Conservation (phyloP, 495 filamentous ascomycete species). For the Aspergillus nidulans region DNA sequence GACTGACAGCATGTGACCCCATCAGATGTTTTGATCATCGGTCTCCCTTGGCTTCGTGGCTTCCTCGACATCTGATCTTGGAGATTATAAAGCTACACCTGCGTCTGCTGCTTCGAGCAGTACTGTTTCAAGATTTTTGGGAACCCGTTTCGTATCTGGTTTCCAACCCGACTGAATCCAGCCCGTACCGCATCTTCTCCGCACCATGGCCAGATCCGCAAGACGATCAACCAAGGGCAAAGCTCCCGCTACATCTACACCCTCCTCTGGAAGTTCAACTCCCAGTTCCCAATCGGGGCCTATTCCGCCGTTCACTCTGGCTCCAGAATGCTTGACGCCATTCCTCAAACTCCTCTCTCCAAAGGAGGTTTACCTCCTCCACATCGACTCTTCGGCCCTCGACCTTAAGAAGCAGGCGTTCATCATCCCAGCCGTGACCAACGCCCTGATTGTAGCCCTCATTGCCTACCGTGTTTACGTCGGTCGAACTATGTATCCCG, state of each 20-base stretch:
- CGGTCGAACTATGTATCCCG: slow-evolving; percentile 62
- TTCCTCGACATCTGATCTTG: background rate
- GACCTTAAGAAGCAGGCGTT: slow-evolving; percentile 74
- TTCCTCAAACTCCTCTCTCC: slow-evolving; percentile 58
- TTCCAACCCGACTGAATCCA: background rate
- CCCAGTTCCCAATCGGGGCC: slow-evolving; percentile 37
- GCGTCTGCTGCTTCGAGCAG: background rate
- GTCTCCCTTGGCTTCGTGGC: slow-evolving; percentile 13
- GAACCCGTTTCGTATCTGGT: background rate
- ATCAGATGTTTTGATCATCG: slow-evolving; percentile 26
- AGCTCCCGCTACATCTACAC: slow-evolving; percentile 17
- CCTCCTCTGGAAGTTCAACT: slow-evolving; percentile 33
- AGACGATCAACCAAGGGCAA: slow-evolving; percentile 30
- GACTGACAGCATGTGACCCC: slow-evolving; percentile 32
- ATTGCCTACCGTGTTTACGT: slow-evolving; percentile 58
- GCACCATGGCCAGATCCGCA: slow-evolving; percentile 40
- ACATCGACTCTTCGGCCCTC: slow-evolving; percentile 62
- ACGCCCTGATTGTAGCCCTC: slow-evolving; percentile 53
- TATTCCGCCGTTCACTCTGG: slow-evolving; percentile 59
- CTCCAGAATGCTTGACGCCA: slow-evolving; percentile 52
- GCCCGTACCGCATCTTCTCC: background rate
- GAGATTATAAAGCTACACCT: slow-evolving; percentile 9
- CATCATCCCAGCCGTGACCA: slow-evolving; percentile 64
- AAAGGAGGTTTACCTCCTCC: slow-evolving; percentile 69
- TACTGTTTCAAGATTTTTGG: background rate